Conservation (phyloP, 164 flowering plant genomes). For the Platanus orientalis region DNA sequence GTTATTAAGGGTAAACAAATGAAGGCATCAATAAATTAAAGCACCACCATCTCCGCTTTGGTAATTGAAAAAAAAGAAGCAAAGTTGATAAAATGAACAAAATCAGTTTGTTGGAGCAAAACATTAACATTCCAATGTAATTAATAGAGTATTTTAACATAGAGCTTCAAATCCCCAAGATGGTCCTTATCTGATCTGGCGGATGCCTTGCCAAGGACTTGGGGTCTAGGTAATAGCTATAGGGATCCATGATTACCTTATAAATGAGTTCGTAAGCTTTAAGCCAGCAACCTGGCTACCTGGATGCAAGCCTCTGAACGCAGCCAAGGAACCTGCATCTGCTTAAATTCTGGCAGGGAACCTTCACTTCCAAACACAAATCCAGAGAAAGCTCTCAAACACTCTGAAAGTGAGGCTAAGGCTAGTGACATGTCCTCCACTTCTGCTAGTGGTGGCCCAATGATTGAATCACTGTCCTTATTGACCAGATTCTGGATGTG, state of each 20-base stretch:
- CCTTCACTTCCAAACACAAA: conserved; percentile 74
- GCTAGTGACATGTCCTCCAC: conserved; percentile 63
- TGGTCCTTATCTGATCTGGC: conserved; percentile 88
- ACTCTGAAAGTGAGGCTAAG: conserved; percentile 59
- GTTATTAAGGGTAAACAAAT: neutral
- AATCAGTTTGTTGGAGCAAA: neutral
- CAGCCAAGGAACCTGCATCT: conserved; percentile 75
- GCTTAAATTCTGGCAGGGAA: conserved; percentile 88
- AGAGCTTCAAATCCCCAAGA: conserved; percentile 65
- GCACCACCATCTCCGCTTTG: neutral
- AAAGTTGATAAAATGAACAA: neutral
- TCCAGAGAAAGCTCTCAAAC: conserved; percentile 71
- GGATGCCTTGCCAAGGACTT: conserved; percentile 92
- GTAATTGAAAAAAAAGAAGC: too few species aligned
- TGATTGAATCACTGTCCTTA: conserved; percentile 20
- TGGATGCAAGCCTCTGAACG: conserved; percentile 64
- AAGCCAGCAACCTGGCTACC: conserved; percentile 65
- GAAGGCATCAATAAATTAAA: neutral
- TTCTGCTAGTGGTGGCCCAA: conserved; percentile 50
- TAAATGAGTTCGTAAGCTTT: conserved; percentile 75
- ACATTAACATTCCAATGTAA: neutral
- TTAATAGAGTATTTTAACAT: neutral
- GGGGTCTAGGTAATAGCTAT: conserved; percentile 74
- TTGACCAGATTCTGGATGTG: conserved; percentile 36
- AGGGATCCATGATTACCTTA: conserved; percentile 70